These are phyloP conservation scores for Pisolithus tinctorius DNA, from an alignment of 768 basidiomycete species.

Conservation along the genomic window DNA sequence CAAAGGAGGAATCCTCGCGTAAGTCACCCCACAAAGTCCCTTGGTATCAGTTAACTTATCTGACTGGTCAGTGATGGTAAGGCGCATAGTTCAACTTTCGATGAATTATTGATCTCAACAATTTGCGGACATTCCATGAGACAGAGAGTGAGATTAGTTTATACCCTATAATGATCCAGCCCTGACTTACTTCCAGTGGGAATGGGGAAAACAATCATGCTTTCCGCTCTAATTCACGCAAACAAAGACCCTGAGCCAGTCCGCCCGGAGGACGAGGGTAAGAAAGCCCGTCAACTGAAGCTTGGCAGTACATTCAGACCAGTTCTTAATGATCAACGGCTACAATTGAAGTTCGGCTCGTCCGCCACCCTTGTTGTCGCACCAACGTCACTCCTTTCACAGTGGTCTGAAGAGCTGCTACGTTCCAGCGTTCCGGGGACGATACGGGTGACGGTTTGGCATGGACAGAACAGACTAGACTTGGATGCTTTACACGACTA, in stretches of 20 bases:
- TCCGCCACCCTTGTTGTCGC: slow-evolving; percentile 85
- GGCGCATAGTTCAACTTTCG: neutral
- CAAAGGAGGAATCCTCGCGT: slow-evolving; percentile 89
- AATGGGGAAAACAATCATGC: slow-evolving; percentile 94
- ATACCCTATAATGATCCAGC: slow-evolving; percentile 1
- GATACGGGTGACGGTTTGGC: slow-evolving; percentile 70
- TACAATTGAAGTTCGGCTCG: slow-evolving; percentile 24
- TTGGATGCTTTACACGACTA: slow-evolving; percentile 55
- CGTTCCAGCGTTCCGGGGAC: slow-evolving; percentile 72
- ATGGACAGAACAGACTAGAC: slow-evolving; percentile 80
- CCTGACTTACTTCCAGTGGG: slow-evolving; percentile 52
- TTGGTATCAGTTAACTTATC: slow-evolving; percentile 3
- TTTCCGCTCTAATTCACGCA: slow-evolving; percentile 83
- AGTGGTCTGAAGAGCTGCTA: slow-evolving; percentile 91
- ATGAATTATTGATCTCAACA: neutral
- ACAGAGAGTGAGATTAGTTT: slow-evolving; percentile 42
- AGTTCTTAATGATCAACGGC: slow-evolving; percentile 26
- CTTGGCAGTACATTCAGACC: slow-evolving; percentile 60
- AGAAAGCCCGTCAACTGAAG: slow-evolving; percentile 45
- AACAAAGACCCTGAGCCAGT: slow-evolving; percentile 47
- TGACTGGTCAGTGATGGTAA: slow-evolving; percentile 29
- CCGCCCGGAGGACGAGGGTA: slow-evolving; percentile 21
- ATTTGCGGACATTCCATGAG: neutral
- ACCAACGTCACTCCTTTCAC: slow-evolving; percentile 83
- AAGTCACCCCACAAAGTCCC: slow-evolving; percentile 26